A percentile compares a stretch with the other conserved stretches of the same genome.
Conservation (phyloP, 495 filamentous ascomycete species). For the Penicillium arizonense region DNA sequence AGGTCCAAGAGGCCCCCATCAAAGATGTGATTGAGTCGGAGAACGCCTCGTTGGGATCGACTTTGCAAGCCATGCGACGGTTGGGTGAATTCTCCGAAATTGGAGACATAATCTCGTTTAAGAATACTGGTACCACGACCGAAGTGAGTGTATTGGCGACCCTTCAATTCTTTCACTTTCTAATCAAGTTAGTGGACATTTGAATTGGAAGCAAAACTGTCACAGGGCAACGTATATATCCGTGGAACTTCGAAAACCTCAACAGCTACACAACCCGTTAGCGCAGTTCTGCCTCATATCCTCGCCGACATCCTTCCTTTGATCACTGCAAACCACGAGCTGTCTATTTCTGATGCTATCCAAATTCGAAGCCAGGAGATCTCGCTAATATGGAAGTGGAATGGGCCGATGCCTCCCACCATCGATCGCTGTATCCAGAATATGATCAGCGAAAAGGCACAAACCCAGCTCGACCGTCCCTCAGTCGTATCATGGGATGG, state of each 20-base stretch:
- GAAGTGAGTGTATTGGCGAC: not conserved
- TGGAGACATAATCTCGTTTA: not conserved
- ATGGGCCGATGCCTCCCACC: not conserved
- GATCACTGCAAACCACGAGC: not conserved
- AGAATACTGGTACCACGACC: not conserved
- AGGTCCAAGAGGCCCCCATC: not conserved
- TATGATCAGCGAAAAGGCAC: not conserved
- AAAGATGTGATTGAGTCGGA: not conserved
- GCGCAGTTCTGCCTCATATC: not conserved
- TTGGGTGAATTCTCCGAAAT: not conserved
- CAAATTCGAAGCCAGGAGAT: not conserved
- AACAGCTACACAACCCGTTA: slow-evolving; percentile 1
- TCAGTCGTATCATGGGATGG: slow-evolving; percentile 4
- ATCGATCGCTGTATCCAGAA: not conserved
- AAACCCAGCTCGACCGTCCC: not conserved
- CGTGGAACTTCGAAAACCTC: not conserved
- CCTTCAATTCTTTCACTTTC: not conserved
- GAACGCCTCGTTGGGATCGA: not conserved
- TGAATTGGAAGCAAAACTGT: not conserved
- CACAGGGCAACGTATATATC: not conserved
- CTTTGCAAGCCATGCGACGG: not conserved
- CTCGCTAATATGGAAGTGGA: not conserved
- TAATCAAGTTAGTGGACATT: not conserved
- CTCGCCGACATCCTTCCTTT: not conserved
- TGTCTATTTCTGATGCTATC: not conserved